Evolutionary conservation across 306 rosid species (phyloP).

Genomic region (Erythrophleum fordii): DNA sequence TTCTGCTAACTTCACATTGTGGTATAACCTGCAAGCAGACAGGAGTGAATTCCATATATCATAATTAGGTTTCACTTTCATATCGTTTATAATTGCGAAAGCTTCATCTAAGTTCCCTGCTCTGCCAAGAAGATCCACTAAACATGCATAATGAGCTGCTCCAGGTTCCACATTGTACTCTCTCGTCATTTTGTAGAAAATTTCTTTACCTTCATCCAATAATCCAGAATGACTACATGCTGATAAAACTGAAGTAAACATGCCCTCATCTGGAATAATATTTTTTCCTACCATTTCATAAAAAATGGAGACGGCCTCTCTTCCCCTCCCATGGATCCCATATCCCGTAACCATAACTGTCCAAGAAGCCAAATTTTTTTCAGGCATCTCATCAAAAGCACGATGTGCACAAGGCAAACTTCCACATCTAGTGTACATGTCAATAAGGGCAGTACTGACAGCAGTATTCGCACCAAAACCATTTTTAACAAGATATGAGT

Average conservation of each 20-base stretch:
- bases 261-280: constrained; percentile 61
- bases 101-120: constrained; percentile 67
- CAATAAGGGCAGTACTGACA: constrained; percentile 60
- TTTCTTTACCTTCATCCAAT: constrained; percentile 57
- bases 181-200: constrained; percentile 51
- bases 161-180: constrained; percentile 55
- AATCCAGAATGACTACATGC: constrained; percentile 78
- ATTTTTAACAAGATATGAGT: constrained; percentile 52
- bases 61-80: constrained; percentile 50
- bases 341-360: constrained; percentile 63
- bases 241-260: constrained; percentile 62
- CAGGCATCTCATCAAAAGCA: constrained; percentile 55
- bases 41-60: constrained; percentile 67
- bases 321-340: constrained; percentile 67
- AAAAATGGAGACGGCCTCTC: constrained; percentile 59
- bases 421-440: constrained; percentile 74
- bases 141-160: constrained; percentile 57
- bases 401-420: constrained; percentile 51
- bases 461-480: constrained; percentile 54
- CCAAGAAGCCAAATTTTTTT: constrained; percentile 62
- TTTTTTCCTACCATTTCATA: constrained; percentile 48
- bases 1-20: constrained; percentile 58
- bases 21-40: constrained; percentile 63
- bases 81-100: constrained; percentile 48
- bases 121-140: constrained; percentile 71